Conservation (phyloP, 2,329 filamentous ascomycete genomes). For the Aspergillus novoparasiticus region DNA sequence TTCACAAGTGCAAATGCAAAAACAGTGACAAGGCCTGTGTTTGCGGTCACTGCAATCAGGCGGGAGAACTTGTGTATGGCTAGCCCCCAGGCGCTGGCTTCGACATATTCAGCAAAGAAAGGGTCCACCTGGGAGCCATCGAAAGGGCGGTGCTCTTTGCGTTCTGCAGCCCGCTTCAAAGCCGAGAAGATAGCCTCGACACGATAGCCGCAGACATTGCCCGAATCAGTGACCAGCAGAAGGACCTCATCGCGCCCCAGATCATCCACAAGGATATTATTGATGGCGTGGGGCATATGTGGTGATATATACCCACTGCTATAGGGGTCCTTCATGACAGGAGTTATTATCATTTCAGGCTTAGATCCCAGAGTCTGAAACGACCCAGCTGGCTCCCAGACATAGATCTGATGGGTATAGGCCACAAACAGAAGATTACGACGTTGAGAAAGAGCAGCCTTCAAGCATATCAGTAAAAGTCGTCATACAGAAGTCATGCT, state of each 20-base stretch:
- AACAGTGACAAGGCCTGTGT: constrained; percentile 62
- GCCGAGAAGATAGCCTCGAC: constrained; percentile 55
- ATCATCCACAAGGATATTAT: constrained; percentile 69
- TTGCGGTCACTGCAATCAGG: constrained; percentile 82
- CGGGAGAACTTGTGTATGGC: constrained; percentile 80
- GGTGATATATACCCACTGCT: constrained; percentile 59
- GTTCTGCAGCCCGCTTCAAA: constrained; percentile 39
- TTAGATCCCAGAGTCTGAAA: constrained; percentile 41
- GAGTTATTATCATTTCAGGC: constrained; percentile 47
- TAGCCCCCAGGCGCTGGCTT: constrained; percentile 82
- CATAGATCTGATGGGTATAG: constrained; percentile 42
- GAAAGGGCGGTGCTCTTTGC: constrained; percentile 27
- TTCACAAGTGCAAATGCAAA: constrained; percentile 61
- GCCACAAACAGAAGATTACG: constrained; percentile 52
- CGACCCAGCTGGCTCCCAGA: constrained; percentile 47
- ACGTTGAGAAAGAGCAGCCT: constrained; percentile 51
- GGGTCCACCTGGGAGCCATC: constrained; percentile 41
- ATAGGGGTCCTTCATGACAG: constrained; percentile 40
- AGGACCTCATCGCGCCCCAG: constrained; percentile 72
- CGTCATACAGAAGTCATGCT: neutral
- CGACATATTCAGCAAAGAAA: constrained; percentile 78
- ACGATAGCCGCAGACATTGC: constrained; percentile 73
- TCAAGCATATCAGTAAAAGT: constrained; percentile 8
- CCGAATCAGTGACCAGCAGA: constrained; percentile 70
- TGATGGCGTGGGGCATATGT: constrained; percentile 62